Percentiles rank a stretch among this genome's conserved stretches.
These are phyloP conservation scores for Arthromyces matolae DNA, from an alignment of 768 basidiomycete species.

Conservation along the genomic window DNA sequence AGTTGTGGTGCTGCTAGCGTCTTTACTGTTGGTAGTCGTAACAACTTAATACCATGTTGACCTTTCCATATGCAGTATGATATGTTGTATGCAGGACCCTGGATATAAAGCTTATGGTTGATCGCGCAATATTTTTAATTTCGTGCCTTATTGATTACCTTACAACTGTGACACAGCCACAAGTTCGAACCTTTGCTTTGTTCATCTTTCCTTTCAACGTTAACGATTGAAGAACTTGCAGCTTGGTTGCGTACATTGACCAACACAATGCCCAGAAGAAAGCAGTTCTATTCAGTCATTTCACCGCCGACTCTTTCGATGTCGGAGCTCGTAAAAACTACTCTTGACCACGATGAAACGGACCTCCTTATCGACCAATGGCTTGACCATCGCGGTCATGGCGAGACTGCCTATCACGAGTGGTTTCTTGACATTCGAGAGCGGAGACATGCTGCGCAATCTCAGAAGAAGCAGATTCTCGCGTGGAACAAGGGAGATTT, in stretches of 20 bases:
- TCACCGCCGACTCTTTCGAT: constrained; percentile 64
- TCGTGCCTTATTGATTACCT: too few species aligned
- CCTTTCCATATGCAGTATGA: too few species aligned
- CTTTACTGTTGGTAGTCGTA: too few species aligned
- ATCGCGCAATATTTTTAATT: too few species aligned
- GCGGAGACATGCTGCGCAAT: constrained; percentile 49
- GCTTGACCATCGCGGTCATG: constrained; percentile 64
- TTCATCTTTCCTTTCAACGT: background rate
- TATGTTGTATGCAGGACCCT: too few species aligned
- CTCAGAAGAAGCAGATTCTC: constrained; percentile 47
- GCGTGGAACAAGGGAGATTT: constrained; percentile 73
- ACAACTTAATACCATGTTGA: too few species aligned
- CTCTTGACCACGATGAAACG: constrained; percentile 70
- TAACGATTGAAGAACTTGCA: too few species aligned
- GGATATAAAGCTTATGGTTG: too few species aligned
- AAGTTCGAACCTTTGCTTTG: constrained; percentile 9
- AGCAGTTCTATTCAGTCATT: constrained; percentile 57
- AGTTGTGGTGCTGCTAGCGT: too few species aligned
- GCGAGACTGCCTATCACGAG: constrained; percentile 68
- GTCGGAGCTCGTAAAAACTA: constrained; percentile 78
- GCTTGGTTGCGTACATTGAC: constrained; percentile 4
- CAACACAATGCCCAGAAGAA: constrained; percentile 38
- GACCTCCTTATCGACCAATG: constrained; percentile 81
- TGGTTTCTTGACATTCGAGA: constrained; percentile 74
- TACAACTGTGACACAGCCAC: constrained; percentile 18